phyloP scores from a whole-genome alignment of 768 basidiomycete genomes.

The Mycena alexandri region DNA sequence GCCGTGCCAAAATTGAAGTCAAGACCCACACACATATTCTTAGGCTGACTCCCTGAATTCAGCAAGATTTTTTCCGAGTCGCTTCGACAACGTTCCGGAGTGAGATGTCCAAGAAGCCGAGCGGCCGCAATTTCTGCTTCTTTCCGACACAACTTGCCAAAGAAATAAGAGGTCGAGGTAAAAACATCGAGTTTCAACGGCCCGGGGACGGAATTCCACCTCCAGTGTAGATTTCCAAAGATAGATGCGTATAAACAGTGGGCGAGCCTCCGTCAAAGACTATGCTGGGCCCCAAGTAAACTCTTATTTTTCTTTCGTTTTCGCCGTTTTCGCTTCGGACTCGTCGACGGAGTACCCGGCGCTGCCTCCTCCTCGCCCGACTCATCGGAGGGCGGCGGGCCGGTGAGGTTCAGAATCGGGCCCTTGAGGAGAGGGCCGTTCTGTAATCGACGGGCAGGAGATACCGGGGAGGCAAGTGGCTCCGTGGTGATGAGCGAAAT shows the following conservation, averaged over 20 bases:
- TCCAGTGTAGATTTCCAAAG: no score
- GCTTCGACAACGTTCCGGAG: no score
- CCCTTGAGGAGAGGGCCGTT: conserved; percentile 43
- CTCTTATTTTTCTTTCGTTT: conserved; percentile 66
- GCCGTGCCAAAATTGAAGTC: not conserved
- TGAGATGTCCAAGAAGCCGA: no score
- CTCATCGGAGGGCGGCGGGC: conserved; percentile 53
- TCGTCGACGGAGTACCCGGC: conserved; percentile 37
- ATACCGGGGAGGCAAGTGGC: conserved; percentile 18
- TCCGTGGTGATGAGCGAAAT: conserved; percentile 35
- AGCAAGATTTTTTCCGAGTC: no score
- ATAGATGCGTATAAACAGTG: no score
- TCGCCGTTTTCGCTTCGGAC: conserved; percentile 67
- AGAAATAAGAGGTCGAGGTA: no score
- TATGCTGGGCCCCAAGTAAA: conserved; percentile 30
- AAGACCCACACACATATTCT: not conserved
- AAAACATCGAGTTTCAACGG: no score
- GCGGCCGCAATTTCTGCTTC: no score
- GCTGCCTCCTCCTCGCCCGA: conserved; percentile 44
- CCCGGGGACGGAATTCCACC: no score
- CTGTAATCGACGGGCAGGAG: conserved; percentile 32
- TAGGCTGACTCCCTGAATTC: no score
- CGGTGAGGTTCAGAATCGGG: conserved; percentile 69
- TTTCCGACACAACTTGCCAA: no score
- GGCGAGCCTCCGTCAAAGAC: conserved; percentile 36